These are phyloP conservation scores for Malassezia pachydermatis DNA, from an alignment of 1,284 basidiomycete species.

Conservation along the genomic window DNA sequence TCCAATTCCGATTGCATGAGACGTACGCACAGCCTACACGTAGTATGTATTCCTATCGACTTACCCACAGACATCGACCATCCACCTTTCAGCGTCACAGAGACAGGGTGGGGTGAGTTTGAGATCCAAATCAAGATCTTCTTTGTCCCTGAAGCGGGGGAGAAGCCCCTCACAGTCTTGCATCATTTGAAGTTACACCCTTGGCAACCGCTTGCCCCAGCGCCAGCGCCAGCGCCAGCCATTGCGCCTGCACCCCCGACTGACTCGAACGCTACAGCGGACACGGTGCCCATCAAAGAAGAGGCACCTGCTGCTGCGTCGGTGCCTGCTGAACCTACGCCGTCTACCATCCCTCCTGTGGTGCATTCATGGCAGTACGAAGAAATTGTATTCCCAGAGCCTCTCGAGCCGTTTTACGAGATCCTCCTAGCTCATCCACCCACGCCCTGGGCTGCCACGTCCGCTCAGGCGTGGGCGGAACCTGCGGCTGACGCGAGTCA, in stretches of 20 bases:
- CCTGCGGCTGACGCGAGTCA: slow-evolving; percentile 18
- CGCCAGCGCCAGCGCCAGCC: slow-evolving; percentile 56
- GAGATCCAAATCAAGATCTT: slow-evolving; percentile 87
- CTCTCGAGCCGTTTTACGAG: slow-evolving; percentile 75
- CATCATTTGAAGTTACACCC: slow-evolving; percentile 96
- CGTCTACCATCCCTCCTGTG: slow-evolving; percentile 42
- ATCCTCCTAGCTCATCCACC: slow-evolving; percentile 72
- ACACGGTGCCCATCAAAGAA: background rate
- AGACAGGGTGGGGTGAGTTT: slow-evolving; percentile 99
- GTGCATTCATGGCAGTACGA: slow-evolving; percentile 96
- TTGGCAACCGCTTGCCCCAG: slow-evolving; percentile 53
- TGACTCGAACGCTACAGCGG: background rate
- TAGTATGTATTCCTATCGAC: slow-evolving; percentile 55
- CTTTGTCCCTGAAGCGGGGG: slow-evolving; percentile 80
- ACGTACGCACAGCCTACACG: slow-evolving; percentile 83
- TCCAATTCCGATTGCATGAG: slow-evolving; percentile 95
- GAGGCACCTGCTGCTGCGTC: background rate
- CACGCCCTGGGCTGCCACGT: slow-evolving; percentile 53
- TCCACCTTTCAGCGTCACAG: slow-evolving; percentile 83
- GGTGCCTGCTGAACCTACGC: slow-evolving; percentile 4
- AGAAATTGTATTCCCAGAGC: slow-evolving; percentile 92
- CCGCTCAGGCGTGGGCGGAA: slow-evolving; percentile 36
- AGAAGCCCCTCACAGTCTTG: slow-evolving; percentile 75
- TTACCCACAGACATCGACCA: slow-evolving; percentile 66
- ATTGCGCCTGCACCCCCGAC: slow-evolving; percentile 19